A percentile compares a stretch with the other conserved stretches of the same genome.
Evolutionary conservation across 495 filamentous ascomycete genomes (phyloP).

Genomic region (Neurospora sp.): DNA sequence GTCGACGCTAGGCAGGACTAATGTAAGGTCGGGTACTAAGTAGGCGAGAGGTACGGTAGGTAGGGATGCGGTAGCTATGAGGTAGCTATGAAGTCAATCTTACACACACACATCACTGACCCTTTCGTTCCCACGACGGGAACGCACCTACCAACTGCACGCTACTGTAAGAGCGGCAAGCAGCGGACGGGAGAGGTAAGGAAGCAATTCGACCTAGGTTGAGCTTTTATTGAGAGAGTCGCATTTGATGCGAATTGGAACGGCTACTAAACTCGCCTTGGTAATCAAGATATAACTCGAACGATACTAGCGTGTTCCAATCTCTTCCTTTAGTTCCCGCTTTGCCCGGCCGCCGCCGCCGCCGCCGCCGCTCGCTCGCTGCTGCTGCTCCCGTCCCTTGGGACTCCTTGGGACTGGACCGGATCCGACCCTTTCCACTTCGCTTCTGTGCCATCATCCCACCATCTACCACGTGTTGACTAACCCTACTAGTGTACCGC

Average conservation of each 20-base stretch:
- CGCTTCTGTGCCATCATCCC: neutral
- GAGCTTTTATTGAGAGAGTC: neutral
- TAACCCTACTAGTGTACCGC: neutral
- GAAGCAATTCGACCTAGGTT: neutral
- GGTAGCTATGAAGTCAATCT: neutral
- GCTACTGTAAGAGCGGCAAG: neutral
- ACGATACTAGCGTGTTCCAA: neutral
- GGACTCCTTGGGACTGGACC: neutral
- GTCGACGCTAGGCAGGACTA: neutral
- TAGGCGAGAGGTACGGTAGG: neutral
- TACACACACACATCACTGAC: neutral
- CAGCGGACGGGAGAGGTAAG: neutral
- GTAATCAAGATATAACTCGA: neutral
- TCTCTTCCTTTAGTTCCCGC: neutral
- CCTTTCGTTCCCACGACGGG: neutral
- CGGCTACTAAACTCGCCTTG: neutral
- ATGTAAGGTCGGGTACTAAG: neutral
- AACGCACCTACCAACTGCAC: neutral
- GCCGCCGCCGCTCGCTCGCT: neutral
- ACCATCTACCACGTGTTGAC: neutral
- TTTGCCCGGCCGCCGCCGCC: neutral
- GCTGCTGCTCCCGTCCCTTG: neutral
- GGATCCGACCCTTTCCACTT: neutral
- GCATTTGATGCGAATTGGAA: neutral
- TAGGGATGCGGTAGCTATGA: neutral